Conservation (phyloP, 2,329 filamentous ascomycete genomes). For the Ceratocystis albifundus region DNA sequence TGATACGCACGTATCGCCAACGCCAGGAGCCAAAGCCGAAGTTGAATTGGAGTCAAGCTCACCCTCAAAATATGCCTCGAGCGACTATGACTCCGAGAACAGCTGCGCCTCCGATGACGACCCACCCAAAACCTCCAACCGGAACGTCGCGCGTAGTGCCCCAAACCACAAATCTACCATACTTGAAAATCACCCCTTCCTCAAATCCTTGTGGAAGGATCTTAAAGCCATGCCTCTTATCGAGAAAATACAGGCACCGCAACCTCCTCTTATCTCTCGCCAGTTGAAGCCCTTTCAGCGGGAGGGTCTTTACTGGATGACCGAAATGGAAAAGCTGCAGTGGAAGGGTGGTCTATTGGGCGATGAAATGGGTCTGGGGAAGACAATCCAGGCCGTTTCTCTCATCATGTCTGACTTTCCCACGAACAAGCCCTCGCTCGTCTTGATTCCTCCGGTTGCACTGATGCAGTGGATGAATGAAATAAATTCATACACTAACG, state of each 20-base stretch:
- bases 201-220: constrained; percentile 75
- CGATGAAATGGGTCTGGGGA: constrained; percentile 98
- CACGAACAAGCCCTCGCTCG: constrained; percentile 67
- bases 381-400: constrained; percentile 96
- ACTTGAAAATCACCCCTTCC: constrained; percentile 55
- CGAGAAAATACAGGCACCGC: constrained; percentile 36
- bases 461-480: constrained; percentile 90
- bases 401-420: constrained; percentile 97
- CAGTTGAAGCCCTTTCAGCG: constrained; percentile 88
- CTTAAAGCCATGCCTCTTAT: constrained; percentile 58
- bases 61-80: no score
- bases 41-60: no score
- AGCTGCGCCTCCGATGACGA: no score
- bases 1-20: no score
- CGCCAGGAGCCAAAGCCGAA: no score
- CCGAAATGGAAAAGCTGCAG: constrained; percentile 67
- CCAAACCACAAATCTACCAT: background rate
- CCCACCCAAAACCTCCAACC: no score
- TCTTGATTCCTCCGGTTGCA: constrained; percentile 84
- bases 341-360: constrained; percentile 87
- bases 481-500: constrained; percentile 71
- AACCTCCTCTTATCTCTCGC: constrained; percentile 63
- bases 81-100: no score
- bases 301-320: constrained; percentile 91
- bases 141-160: no score